phyloP scores from a whole-genome alignment of 2,329 filamentous ascomycete species.

The Xylaria sp. region DNA sequence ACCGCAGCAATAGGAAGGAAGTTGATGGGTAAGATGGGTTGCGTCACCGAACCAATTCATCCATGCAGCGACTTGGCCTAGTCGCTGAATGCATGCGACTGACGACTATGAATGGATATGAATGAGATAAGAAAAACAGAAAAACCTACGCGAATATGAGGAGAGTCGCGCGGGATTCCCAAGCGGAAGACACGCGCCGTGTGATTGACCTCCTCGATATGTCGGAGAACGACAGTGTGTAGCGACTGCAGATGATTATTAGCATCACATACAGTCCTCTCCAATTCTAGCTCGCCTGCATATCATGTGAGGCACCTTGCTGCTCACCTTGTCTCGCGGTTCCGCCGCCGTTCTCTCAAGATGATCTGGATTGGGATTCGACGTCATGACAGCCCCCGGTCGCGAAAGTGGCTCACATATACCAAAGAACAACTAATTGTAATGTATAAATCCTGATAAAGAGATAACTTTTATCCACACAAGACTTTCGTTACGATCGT shows the following conservation, averaged over 20 bases:
- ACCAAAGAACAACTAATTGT: too few species aligned
- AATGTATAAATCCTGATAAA: too few species aligned
- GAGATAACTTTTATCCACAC: neutral
- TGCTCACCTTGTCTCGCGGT: slow-evolving; percentile 70
- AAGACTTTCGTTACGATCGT: neutral
- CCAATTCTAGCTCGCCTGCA: too few species aligned
- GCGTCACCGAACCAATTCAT: neutral
- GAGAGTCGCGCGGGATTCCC: slow-evolving; percentile 59
- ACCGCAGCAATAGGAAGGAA: neutral
- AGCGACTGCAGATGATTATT: slow-evolving; percentile 55
- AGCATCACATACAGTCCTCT: neutral
- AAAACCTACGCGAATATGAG: slow-evolving; percentile 58
- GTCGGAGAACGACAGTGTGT: slow-evolving; percentile 68
- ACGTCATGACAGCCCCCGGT: slow-evolving; percentile 36
- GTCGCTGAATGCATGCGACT: neutral
- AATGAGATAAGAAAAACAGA: neutral
- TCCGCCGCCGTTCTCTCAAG: slow-evolving; percentile 78
- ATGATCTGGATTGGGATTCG: slow-evolving; percentile 61
- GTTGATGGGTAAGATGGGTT: neutral
- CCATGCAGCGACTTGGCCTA: neutral
- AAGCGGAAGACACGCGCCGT: slow-evolving; percentile 75
- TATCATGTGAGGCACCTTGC: slow-evolving; percentile 1
- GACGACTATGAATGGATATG: neutral
- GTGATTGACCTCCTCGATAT: slow-evolving; percentile 72
- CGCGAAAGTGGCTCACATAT: neutral